Base-by-base conservation (phyloP, 495 filamentous ascomycete genomes). In the Xylaria flabelliformis region DNA sequence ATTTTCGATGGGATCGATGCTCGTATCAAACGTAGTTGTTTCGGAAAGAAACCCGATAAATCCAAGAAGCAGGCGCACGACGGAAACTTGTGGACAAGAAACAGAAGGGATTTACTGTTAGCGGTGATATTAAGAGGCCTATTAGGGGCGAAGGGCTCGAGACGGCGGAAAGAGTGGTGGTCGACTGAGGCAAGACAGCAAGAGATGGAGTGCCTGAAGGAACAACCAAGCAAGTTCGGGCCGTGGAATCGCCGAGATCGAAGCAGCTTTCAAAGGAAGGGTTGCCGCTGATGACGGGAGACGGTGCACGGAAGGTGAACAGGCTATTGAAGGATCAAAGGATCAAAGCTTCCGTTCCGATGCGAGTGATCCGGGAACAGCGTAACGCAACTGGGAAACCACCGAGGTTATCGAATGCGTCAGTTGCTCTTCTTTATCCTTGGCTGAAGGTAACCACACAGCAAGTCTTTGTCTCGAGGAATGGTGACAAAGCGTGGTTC, bases 1-100 rank as follows among this genome's bases (percentile, higher is more conserved):
- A 76, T 74, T 74, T 73, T 74, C 70, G 70, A 73, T 74, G 71
- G 67, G 51, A 76, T 74, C 72, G 70, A 68, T 76, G 71, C 71
- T 75, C 74, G 77, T 79, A 76, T 79, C 77, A 79, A 79, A 79
- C 77, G 77, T 68, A 66, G 70, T 67, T 73, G 67, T 74, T 9
- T 69, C 69, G 72, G 74, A 72, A 73, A 46, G 66, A 41, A 72
- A 65, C 61, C 56, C 73, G 73, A 74, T 59, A 66, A 76, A 74
- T 72, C 74, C 72, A 72, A 72, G 69, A 72, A 65, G 66, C 65
- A 71, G 72, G 66, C 70, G 69, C 39, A 51, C 62, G 67, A 70
- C 72, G 67, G 63, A 74, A 79, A 78, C 67, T 26, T 71, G 77
- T 73, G 24, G 73, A 78, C 75, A 76, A 79, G 77, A 78, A 79